Conservation (phyloP, 2,329 filamentous ascomycete species). For the Penicillium sp. region DNA sequence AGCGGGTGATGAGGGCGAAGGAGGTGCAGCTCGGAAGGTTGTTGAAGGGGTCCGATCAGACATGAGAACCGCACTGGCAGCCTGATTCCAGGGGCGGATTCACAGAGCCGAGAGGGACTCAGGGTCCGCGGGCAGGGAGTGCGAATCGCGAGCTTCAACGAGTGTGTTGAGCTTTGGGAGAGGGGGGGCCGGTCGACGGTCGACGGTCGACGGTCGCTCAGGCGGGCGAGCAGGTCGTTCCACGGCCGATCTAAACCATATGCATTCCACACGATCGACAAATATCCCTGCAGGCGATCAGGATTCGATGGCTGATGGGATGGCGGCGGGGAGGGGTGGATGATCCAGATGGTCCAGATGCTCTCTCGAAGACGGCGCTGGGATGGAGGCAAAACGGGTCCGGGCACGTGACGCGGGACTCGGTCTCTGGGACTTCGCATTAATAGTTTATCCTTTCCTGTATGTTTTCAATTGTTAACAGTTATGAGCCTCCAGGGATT, state of each 20-base stretch:
- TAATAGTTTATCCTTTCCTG: no score
- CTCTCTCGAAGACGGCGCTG: constrained; percentile 11
- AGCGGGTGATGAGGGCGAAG: constrained; percentile 45
- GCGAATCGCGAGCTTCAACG: constrained; percentile 20
- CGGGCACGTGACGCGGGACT: constrained; percentile 28
- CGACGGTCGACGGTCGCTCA: constrained; percentile 36
- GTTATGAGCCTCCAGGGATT: no score
- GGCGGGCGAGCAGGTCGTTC: constrained; percentile 34
- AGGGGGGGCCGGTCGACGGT: constrained; percentile 29
- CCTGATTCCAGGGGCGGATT: constrained; percentile 7
- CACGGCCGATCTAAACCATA: constrained; percentile 32
- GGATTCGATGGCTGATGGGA: constrained; percentile 14
- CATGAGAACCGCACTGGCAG: constrained; percentile 32
- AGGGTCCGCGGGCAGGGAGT: constrained; percentile 12
- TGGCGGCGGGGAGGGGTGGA: constrained; percentile 17
- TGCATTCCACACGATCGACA: constrained; percentile 31
- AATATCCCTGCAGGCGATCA: constrained; percentile 15
- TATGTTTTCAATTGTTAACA: no score
- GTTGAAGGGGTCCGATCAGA: constrained; percentile 37
- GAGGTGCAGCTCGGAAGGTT: constrained; percentile 39
- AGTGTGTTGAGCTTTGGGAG: constrained; percentile 18
- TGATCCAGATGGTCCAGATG: constrained; percentile 14
- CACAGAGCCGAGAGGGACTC: constrained; percentile 17
- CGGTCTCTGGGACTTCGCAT: neutral
- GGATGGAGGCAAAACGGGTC: constrained; percentile 33